Base-by-base conservation (phyloP, 164 flowering plant genomes). In the Cinnamomum chago region DNA sequence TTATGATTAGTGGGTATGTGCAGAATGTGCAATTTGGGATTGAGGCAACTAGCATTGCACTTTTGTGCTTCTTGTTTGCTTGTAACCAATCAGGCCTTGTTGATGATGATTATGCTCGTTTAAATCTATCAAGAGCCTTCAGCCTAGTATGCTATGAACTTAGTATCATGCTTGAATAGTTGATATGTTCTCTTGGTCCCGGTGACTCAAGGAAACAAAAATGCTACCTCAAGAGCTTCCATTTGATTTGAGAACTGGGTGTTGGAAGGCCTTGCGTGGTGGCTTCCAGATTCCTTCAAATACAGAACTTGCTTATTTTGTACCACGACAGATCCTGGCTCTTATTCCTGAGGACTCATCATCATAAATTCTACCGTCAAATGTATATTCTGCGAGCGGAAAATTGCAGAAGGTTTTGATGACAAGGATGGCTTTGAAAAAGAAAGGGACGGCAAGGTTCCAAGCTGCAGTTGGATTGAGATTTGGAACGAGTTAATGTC, bases 181-280 rank as follows among this genome's bases (percentile, higher is more conserved):
- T 6, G 10, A 35, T 89, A 91, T 52, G 90, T 90, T 82, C 72
- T 87, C 17, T 1, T 92, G 93, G 22, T 83, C 90, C 2, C 92
- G 92, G 6, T 77, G 77, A 25, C 89, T 92, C 33, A 52, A 52
- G 4, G 90, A 86, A 83, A 93, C 91, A 3, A 64, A 71, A 28
- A 35, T 35, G 47, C 47, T 6, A 35, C 47, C 7, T 35, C 10
- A 7, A 35, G 47, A 35, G 47, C 10, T 35, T 35, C 47, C 94
- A 20, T 87, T 89, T 67, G 81, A 85, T 71, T 91, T 92, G 1
- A 92, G 97, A 62, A 79, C 90, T 70, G 97, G 92, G 74, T 89
- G 90, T 76, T 92, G 94, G 97, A 90, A 92, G 81, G 89, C 78
- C 65, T 75, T 90, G 78, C 93, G 90, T 28, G 89, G 90, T 23